Conservation (phyloP, 2,329 filamentous ascomycete species). For the Fusarium napiforme region DNA sequence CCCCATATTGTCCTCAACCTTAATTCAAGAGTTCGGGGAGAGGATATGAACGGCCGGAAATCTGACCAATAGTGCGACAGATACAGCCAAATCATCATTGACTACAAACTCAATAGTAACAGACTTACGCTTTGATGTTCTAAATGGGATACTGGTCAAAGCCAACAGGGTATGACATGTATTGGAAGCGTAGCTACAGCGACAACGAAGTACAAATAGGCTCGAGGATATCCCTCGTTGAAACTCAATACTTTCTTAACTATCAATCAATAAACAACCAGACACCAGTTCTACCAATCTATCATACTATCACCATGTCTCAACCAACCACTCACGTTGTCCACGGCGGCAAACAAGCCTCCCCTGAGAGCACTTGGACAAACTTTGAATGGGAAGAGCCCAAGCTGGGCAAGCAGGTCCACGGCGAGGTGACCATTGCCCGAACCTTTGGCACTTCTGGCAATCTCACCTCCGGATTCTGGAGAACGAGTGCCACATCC, state of each 20-base stretch:
- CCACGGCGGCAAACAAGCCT: constrained; percentile 3
- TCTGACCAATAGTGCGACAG: background rate
- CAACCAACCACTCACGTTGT: constrained; percentile 5
- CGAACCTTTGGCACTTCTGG: constrained; percentile 10
- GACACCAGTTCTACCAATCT: background rate
- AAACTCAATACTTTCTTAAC: accelerated
- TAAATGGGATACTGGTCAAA: background rate
- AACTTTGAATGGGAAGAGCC: constrained; percentile 9
- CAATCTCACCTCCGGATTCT: background rate
- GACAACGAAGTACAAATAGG: background rate
- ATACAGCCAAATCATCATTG: accelerated
- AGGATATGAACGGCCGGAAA: background rate
- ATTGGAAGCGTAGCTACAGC: too few relatives aligned
- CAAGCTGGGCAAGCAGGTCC: constrained; percentile 5
- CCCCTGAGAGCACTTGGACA: background rate
- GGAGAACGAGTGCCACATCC: background rate
- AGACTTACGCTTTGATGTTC: background rate
- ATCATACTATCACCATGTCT: background rate
- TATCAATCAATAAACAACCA: background rate
- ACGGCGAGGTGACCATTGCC: background rate
- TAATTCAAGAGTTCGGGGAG: background rate
- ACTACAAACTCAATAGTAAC: background rate
- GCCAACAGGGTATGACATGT: too few relatives aligned
- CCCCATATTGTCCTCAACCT: background rate
- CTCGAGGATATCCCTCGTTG: accelerated